These are phyloP conservation scores for Mycena rebaudengoi DNA, from an alignment of 768 basidiomycete genomes.

Conservation along the genomic window DNA sequence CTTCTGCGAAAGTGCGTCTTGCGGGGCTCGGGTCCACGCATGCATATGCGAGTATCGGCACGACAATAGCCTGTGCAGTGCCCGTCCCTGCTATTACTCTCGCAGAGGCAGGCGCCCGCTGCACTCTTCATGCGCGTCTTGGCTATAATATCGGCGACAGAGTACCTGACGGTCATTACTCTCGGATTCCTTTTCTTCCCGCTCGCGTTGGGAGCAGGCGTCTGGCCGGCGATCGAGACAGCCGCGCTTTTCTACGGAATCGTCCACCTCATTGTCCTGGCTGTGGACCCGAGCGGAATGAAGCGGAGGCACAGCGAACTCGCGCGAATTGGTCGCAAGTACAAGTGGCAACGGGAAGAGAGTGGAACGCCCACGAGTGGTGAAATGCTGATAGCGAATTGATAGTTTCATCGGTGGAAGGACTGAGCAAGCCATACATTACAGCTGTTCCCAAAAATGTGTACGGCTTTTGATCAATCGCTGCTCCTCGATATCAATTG, in stretches of 20 bases:
- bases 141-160: not conserved
- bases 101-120: not conserved
- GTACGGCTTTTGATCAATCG: too few relatives aligned
- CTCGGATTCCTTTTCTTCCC: not conserved
- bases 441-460: too few relatives aligned
- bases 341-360: not conserved
- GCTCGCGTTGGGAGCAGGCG: not conserved
- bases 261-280: not conserved
- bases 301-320: not conserved
- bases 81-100: not conserved
- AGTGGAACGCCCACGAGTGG: too few relatives aligned
- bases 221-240: not conserved
- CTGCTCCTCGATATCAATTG: too few relatives aligned
- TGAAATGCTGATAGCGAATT: too few relatives aligned
- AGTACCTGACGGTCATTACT: not conserved
- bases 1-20: not conserved
- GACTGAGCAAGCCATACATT: too few relatives aligned
- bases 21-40: not conserved
- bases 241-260: conserved; percentile 3
- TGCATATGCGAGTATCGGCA: not conserved
- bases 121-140: not conserved
- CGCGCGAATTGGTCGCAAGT: conserved; percentile 2
- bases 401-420: too few relatives aligned
- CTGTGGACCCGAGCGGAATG: conserved; percentile 1
- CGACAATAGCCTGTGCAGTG: not conserved